Evolutionary conservation across 1,284 basidiomycete species (phyloP).

Genomic region (Sanghuangporus weigelae): DNA sequence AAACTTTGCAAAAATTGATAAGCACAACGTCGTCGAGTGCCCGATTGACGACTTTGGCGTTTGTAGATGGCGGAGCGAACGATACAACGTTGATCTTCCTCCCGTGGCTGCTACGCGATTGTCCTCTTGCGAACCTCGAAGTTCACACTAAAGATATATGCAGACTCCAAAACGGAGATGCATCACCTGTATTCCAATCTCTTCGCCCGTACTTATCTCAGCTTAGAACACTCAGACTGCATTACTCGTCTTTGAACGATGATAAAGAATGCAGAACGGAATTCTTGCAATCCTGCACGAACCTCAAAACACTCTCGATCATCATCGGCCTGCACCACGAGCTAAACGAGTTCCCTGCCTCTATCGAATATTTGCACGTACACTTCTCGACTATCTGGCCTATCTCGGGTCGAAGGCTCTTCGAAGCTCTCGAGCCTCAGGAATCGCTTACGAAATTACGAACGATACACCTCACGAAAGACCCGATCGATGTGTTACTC

Average conservation of each 20-base stretch:
- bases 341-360: neutral
- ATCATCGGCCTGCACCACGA: neutral
- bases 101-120: neutral
- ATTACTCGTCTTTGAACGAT: neutral
- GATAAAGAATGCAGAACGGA: neutral
- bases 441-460: neutral
- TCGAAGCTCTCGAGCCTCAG: neutral
- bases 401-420: neutral
- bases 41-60: neutral
- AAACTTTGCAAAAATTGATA: neutral
- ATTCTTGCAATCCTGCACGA: neutral
- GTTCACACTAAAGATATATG: neutral
- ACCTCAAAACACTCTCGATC: neutral
- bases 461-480: neutral
- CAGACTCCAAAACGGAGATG: neutral
- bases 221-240: neutral
- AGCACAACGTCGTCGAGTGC: neutral
- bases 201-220: neutral
- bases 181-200: neutral
- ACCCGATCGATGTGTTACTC: neutral
- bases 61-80: neutral
- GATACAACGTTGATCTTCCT: neutral
- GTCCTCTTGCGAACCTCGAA: neutral
- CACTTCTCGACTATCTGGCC: constrained; percentile 6
- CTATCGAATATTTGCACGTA: neutral